These are phyloP conservation scores for Tricholomella constricta DNA, from an alignment of 768 basidiomycete species.

Conservation along the genomic window DNA sequence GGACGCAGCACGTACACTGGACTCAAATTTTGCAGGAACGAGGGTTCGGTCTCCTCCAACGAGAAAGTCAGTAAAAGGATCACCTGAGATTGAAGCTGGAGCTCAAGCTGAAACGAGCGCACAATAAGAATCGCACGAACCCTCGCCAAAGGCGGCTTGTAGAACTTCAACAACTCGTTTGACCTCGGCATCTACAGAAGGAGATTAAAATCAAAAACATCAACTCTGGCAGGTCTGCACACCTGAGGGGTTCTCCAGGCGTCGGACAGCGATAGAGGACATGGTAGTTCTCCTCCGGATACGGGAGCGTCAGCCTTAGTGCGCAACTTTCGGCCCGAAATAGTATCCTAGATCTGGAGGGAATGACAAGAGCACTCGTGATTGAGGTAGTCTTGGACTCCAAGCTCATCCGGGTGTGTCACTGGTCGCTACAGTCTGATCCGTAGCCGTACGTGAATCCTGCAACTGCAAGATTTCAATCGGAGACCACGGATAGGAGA, in stretches of 20 bases:
- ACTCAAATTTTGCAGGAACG: constrained; percentile 14
- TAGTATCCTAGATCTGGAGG: too few relatives aligned
- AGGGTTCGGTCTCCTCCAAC: constrained; percentile 22
- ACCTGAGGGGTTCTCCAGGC: constrained; percentile 14
- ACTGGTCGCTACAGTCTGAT: too few relatives aligned
- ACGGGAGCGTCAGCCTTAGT: too few relatives aligned
- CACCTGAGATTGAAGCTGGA: constrained; percentile 10
- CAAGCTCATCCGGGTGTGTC: too few relatives aligned
- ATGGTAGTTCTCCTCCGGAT: neutral
- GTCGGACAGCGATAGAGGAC: neutral
- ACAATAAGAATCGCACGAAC: neutral
- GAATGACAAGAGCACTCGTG: too few relatives aligned
- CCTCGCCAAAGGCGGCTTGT: constrained; percentile 13
- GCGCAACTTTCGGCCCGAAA: too few relatives aligned
- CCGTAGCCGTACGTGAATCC: too few relatives aligned
- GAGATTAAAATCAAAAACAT: neutral
- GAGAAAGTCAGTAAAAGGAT: constrained; percentile 19
- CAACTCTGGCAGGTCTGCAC: neutral
- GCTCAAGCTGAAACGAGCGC: neutral
- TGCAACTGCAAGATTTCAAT: too few relatives aligned
- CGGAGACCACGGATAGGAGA: too few relatives aligned
- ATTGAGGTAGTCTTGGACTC: too few relatives aligned
- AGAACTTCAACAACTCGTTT: constrained; percentile 9
- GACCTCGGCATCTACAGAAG: constrained; percentile 10
- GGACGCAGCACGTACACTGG: constrained; percentile 20